A percentile compares a stretch with the other conserved stretches of the same genome.
phyloP scores from a whole-genome alignment of 768 basidiomycete species.

The Paxillus rubicundulus region DNA sequence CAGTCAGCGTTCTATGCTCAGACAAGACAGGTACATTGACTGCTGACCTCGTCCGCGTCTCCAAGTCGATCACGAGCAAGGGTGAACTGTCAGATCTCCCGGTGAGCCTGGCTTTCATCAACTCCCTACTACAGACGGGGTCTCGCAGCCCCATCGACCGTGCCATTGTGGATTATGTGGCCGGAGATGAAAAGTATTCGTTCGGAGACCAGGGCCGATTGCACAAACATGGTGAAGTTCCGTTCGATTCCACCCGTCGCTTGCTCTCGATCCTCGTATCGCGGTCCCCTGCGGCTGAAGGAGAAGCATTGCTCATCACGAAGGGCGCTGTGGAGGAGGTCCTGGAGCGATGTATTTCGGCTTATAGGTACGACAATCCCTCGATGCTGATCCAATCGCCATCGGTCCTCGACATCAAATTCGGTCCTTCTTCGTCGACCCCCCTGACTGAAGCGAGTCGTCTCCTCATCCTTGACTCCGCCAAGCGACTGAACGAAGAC shows the following conservation, averaged over 20 bases:
- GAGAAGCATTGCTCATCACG: slow-evolving; percentile 26
- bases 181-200: slow-evolving; percentile 11
- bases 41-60: slow-evolving; percentile 37
- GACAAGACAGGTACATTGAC: slow-evolving; percentile 69
- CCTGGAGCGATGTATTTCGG: slow-evolving; percentile 27
- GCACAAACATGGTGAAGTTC: slow-evolving; percentile 34
- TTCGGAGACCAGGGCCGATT: slow-evolving; percentile 16
- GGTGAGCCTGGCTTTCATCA: slow-evolving; percentile 29
- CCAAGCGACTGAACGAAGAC: slow-evolving; percentile 29
- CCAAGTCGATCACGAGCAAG: slow-evolving; percentile 21
- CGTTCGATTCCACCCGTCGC: slow-evolving; percentile 36
- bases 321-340: slow-evolving; percentile 34
- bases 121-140: slow-evolving; percentile 34
- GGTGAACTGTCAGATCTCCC: slow-evolving; percentile 26
- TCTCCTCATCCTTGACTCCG: slow-evolving; percentile 23
- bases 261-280: slow-evolving; percentile 36
- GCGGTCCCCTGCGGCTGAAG: slow-evolving; percentile 8
- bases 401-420: slow-evolving; percentile 6
- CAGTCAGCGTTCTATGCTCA: slow-evolving; percentile 52
- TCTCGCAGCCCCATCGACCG: slow-evolving; percentile 36
- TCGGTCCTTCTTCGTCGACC: slow-evolving; percentile 17
- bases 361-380: slow-evolving; percentile 16
- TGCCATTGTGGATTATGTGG: slow-evolving; percentile 30
- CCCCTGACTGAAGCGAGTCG: slow-evolving; percentile 20
- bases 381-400: neutral